These are phyloP conservation scores for Tylopilus cervinicoccineus DNA, from an alignment of 768 basidiomycete species.

Conservation along the genomic window DNA sequence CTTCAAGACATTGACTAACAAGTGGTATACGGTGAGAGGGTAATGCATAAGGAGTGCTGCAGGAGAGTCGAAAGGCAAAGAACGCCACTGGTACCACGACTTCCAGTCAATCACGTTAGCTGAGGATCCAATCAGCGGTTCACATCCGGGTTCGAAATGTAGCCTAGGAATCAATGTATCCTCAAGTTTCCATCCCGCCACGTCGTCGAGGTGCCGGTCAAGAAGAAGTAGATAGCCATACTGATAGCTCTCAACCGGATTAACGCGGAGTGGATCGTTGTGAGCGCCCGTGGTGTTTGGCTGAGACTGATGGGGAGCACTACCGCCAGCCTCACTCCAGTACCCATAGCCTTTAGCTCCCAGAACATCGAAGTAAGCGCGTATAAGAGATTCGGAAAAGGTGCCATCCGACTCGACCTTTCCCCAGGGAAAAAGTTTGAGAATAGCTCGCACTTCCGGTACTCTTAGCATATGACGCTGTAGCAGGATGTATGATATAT, in stretches of 20 bases:
- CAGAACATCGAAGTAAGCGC: conserved; percentile 35
- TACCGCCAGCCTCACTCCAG: conserved; percentile 38
- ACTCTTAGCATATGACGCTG: conserved; percentile 38
- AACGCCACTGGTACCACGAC: conserved; percentile 45
- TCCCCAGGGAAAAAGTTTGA: conserved; percentile 41
- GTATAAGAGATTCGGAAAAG: conserved; percentile 32
- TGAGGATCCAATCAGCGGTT: conserved; percentile 26
- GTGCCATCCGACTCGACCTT: conserved; percentile 40
- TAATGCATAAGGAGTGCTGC: conserved; percentile 43
- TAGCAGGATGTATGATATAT: neutral
- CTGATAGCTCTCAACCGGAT: conserved; percentile 22
- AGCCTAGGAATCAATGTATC: conserved; percentile 32
- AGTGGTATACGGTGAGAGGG: conserved; percentile 38
- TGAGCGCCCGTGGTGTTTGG: conserved; percentile 13
- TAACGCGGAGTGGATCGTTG: conserved; percentile 3
- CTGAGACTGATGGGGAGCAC: conserved; percentile 26
- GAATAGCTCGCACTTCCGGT: conserved; percentile 29
- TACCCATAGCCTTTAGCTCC: conserved; percentile 39
- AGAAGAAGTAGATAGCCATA: conserved; percentile 33
- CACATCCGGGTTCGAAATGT: conserved; percentile 26
- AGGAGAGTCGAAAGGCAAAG: conserved; percentile 39
- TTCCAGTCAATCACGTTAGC: conserved; percentile 37
- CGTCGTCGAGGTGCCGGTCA: conserved; percentile 28
- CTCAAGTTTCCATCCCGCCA: conserved; percentile 36
- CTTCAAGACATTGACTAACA: conserved; percentile 34